Percentiles rank a stretch among this genome's conserved stretches.
Evolutionary conservation across 352 stramenopile species (phyloP).

Genomic region (Discostella stelligera): DNA sequence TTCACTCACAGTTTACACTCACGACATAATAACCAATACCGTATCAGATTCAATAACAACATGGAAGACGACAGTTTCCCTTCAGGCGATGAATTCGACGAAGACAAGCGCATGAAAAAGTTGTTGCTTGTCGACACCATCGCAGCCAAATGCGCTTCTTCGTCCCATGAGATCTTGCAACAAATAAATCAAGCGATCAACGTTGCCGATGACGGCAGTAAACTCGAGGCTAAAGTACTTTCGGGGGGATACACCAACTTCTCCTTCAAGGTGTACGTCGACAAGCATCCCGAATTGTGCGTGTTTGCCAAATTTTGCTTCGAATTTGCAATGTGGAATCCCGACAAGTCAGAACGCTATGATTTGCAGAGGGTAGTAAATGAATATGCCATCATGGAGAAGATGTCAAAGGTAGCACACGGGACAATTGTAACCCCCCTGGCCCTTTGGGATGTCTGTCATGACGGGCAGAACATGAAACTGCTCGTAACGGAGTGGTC

Average conservation of each 20-base stretch:
- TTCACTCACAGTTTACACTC: too few species aligned
- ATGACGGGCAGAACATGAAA: slow-evolving; percentile 43
- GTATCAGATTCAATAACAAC: neutral
- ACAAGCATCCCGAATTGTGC: slow-evolving; percentile 23
- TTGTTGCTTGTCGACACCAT: slow-evolving; percentile 18
- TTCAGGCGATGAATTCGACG: slow-evolving; percentile 2
- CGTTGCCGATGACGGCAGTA: slow-evolving; percentile 6
- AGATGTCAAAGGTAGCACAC: slow-evolving; percentile 12
- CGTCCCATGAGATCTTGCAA: slow-evolving; percentile 24
- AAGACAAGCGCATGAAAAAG: slow-evolving; percentile 20
- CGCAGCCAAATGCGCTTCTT: slow-evolving; percentile 6
- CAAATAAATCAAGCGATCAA: slow-evolving; percentile 24
- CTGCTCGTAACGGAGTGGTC: slow-evolving; percentile 63
- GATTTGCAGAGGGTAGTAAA: slow-evolving; percentile 51
- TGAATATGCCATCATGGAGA: slow-evolving; percentile 62
- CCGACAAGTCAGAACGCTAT: slow-evolving; percentile 48
- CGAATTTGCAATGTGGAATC: slow-evolving; percentile 64
- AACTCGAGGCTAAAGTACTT: slow-evolving; percentile 30
- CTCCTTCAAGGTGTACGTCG: slow-evolving; percentile 56
- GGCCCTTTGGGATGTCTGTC: slow-evolving; percentile 50
- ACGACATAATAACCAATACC: too few species aligned
- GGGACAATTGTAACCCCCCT: slow-evolving; percentile 48
- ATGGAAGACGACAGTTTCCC: neutral
- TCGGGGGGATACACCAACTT: slow-evolving; percentile 60
- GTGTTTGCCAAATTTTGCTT: slow-evolving; percentile 70